phyloP scores from a whole-genome alignment of 1,139 yeast species.

The Scheffersomyces cryptocercus region DNA sequence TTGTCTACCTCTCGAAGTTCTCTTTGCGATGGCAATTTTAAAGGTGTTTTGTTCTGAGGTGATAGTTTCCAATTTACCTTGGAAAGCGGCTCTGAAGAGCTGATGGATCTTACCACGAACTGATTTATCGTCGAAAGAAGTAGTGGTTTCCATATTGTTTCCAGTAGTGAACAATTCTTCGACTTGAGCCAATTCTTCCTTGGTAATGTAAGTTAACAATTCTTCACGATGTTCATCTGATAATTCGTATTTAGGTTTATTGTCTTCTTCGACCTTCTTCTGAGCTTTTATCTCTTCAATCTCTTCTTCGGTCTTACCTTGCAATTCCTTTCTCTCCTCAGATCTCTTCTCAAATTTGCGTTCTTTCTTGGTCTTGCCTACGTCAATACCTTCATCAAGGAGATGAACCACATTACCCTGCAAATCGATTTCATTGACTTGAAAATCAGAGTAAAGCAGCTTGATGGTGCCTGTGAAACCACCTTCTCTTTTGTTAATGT shows the following conservation, averaged over 20 bases:
- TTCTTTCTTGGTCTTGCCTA: conserved; percentile 52
- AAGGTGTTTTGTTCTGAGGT: conserved; percentile 72
- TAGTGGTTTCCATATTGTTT: conserved; percentile 57
- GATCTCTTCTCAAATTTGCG: conserved; percentile 48
- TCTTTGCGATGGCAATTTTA: conserved; percentile 51
- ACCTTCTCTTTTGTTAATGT: conserved; percentile 43
- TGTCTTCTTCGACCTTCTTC: conserved; percentile 22
- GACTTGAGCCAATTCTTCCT: conserved; percentile 56
- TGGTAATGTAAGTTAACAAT: conserved; percentile 58
- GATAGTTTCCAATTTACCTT: conserved; percentile 72
- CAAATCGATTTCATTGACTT: conserved; percentile 81
- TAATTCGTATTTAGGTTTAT: conserved; percentile 43
- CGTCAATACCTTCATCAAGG: conserved; percentile 67
- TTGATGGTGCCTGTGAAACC: conserved; percentile 83
- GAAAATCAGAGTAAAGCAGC: conserved; percentile 90
- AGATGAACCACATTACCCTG: conserved; percentile 75
- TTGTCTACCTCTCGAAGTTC: conserved; percentile 25
- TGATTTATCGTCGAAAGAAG: conserved; percentile 64
- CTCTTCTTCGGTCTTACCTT: conserved; percentile 37
- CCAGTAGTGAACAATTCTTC: conserved; percentile 59
- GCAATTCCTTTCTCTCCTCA: conserved; percentile 38
- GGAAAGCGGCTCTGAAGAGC: conserved; percentile 70
- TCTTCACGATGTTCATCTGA: conserved; percentile 45
- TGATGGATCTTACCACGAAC: conserved; percentile 77
- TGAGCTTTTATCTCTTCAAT: conserved; percentile 32